Conservation (phyloP, 208 protist genomes). For the Crithidia expoeki region DNA sequence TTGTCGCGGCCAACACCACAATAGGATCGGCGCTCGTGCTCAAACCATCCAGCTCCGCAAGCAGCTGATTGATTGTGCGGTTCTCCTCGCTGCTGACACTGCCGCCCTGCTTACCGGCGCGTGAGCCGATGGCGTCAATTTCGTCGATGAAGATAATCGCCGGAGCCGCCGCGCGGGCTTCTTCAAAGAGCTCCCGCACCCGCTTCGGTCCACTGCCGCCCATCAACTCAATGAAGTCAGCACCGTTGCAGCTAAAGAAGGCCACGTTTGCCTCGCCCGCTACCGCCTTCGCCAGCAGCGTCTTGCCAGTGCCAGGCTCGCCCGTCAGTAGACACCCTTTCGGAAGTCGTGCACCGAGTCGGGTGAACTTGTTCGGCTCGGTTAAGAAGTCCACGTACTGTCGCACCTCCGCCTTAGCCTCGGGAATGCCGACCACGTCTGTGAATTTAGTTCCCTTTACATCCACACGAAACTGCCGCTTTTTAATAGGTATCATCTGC, state of each 20-base stretch:
- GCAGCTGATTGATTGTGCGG: conserved; percentile 97
- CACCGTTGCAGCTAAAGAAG: conserved; percentile 96
- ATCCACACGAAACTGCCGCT: conserved; percentile 84
- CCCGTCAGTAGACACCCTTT: conserved; percentile 97
- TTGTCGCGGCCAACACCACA: conserved; percentile 98
- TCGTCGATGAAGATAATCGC: conserved; percentile 99
- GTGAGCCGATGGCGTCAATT: conserved; percentile 98
- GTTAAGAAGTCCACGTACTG: conserved; percentile 99
- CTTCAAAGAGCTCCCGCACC: conserved; percentile 96
- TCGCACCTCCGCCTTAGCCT: conserved; percentile 98
- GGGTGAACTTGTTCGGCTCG: conserved; percentile 94
- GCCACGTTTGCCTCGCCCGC: conserved; percentile 95
- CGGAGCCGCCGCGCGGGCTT: conserved; percentile 94
- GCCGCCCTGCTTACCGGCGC: conserved; percentile 81
- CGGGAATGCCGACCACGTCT: conserved; percentile 97
- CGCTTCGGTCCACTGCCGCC: conserved; percentile 95
- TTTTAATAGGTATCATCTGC: conserved; percentile 94
- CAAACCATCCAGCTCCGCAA: conserved; percentile 96
- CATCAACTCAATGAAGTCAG: conserved; percentile 98
- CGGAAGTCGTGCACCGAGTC: conserved; percentile 97
- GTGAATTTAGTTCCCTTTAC: conserved; percentile 91
- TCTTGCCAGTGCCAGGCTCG: conserved; percentile 98
- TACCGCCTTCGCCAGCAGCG: conserved; percentile 97
- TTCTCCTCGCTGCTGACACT: conserved; percentile 93
- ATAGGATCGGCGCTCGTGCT: conserved; percentile 92